Base-by-base conservation (phyloP, 2,329 filamentous ascomycete genomes). In the Furcasterigmium furcatum region DNA sequence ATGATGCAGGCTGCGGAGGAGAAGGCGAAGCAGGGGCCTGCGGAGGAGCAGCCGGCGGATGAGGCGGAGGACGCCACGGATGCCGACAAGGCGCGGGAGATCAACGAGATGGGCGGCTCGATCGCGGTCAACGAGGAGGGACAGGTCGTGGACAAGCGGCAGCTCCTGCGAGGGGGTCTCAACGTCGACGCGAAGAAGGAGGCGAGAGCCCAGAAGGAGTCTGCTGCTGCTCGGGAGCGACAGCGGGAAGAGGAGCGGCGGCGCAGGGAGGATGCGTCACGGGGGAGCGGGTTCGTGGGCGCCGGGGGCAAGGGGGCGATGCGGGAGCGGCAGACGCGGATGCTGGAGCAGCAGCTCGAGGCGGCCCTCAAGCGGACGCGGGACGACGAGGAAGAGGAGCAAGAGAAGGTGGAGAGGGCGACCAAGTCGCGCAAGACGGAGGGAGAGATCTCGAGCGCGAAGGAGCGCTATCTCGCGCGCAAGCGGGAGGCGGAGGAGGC, bases 71-170 rank as follows among this genome's bases (percentile, higher is more conserved):
- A 73, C 41, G 82, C 79, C 60, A 72, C 73, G 1, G 82, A 84
- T 16, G 77, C 77, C 3, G 79, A 91, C 27, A 57, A 83, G n/a
- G 85, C 85, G 5, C 74, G 71, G 40, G 84, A 88, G 56, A 75
- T 90, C 43, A 85, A 84, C 44, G 76, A 79, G 32, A 81, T 73
- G 50, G 80, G 71, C 51, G 82, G 68, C 1, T 69, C 72, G 4
- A 77, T 94, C 32, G 77, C 82, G 8, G 67, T 92, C 56, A 92
- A 92, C 57, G 88, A 94, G 50, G 88, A 94, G 32, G 88, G 88
- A 0, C 82, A 91, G 59, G 84, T 94, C 2, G 85, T 89, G 21
- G 88, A 95, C 61, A 92, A 91, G 71, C 76, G 88, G n/a, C 84
- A 94, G 61, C 71, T 94, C 9, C 76, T 95, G 7, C 77, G 72